Evolutionary conservation across 2,329 filamentous ascomycete species (phyloP).

Genomic region (Thielaviopsis euricoi): DNA sequence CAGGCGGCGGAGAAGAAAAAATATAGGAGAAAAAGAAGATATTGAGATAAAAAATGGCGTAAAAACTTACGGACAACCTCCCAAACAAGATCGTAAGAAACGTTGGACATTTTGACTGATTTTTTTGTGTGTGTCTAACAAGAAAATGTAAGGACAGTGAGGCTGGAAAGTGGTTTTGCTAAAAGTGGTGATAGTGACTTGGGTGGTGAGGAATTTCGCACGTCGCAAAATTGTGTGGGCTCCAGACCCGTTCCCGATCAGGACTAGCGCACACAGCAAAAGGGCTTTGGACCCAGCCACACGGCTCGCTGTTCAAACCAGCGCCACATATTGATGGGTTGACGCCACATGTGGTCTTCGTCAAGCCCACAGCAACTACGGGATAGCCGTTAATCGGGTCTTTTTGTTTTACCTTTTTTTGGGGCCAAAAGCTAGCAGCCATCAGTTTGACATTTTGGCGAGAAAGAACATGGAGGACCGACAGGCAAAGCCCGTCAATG

Average conservation of each 20-base stretch:
- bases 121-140: constrained; percentile 12
- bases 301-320: background rate
- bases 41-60: constrained; percentile 49
- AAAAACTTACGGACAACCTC: constrained; percentile 79
- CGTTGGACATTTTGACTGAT: constrained; percentile 46
- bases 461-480: no score
- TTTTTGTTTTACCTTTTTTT: background rate
- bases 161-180: constrained; percentile 3
- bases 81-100: constrained; percentile 88
- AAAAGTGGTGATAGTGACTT: constrained; percentile 10
- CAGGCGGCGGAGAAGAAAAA: background rate
- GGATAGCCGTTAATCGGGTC: background rate
- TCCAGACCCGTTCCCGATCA: constrained; percentile 5
- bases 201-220: constrained; percentile 10
- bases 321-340: background rate
- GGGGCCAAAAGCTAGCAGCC: background rate
- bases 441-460: background rate
- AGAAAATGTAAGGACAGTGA: constrained; percentile 8
- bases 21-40: background rate
- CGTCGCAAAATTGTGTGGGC: constrained; percentile 10
- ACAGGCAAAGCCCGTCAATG: no score
- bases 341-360: background rate
- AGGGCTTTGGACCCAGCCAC: constrained; percentile 10
- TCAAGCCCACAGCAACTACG: background rate
- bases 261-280: constrained; percentile 11